phyloP scores from a whole-genome alignment of 352 stramenopile genomes.

The Phytophthora litchii region DNA sequence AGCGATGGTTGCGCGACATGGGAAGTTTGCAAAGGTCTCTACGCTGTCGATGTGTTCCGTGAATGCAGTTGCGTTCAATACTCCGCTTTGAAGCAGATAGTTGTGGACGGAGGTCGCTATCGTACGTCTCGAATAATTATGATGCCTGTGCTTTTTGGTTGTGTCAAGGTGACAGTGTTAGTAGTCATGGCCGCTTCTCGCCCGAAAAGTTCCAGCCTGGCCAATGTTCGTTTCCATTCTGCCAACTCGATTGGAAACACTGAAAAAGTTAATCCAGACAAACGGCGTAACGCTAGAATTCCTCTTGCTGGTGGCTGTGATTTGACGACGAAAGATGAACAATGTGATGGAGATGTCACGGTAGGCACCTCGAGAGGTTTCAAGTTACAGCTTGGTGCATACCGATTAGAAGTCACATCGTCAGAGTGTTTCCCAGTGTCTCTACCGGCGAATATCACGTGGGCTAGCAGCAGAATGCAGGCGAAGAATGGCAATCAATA shows the following conservation, averaged over 20 bases:
- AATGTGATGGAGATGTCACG: conserved; percentile 16
- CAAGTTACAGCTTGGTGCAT: conserved; percentile 52
- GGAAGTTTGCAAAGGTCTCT: conserved; percentile 66
- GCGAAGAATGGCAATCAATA: conserved; percentile 31
- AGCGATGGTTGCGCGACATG: conserved; percentile 47
- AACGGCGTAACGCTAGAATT: conserved; percentile 6
- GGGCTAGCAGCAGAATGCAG: conserved; percentile 35
- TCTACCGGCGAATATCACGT: conserved; percentile 39
- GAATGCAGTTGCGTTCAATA: conserved; percentile 71
- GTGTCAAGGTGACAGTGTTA: conserved; percentile 45
- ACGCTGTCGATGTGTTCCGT: conserved; percentile 54
- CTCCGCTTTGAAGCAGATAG: conserved; percentile 68
- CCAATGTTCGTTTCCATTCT: conserved; percentile 23
- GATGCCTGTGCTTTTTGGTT: conserved; percentile 65
- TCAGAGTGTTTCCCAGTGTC: conserved; percentile 33
- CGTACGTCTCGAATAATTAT: conserved; percentile 50
- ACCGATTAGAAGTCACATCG: conserved; percentile 37
- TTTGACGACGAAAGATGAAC: conserved; percentile 14
- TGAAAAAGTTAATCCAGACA: conserved; percentile 7
- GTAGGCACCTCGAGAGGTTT: conserved; percentile 38
- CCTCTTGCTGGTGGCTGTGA: conserved; percentile 1
- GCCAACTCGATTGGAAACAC: conserved; percentile 11
- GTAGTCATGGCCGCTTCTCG: conserved; percentile 8
- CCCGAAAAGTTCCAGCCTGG: conserved; percentile 3
- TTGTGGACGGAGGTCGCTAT: conserved; percentile 68